Conservation (phyloP, 1,284 basidiomycete species). For the Sphaerobolus stellatus region DNA sequence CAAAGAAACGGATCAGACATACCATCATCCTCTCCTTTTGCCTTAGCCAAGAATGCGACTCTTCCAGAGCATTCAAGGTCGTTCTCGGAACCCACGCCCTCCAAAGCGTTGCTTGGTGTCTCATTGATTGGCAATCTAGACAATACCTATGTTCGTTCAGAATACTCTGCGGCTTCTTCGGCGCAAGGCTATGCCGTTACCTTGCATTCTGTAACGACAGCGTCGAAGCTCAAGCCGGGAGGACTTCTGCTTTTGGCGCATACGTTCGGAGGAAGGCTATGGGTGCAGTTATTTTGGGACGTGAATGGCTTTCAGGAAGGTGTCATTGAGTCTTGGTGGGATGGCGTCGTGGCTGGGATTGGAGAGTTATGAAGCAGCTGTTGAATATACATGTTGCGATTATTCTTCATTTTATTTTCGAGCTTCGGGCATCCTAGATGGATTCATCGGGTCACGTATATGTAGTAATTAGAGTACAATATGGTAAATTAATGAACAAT, state of each 20-base stretch:
- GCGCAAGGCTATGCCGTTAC: no score
- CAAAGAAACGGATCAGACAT: slow-evolving; percentile 21
- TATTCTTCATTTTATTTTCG: no score
- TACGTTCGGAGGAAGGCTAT: slow-evolving; percentile 33
- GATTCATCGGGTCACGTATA: no score
- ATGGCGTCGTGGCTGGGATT: slow-evolving; percentile 21
- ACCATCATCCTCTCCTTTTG: neutral
- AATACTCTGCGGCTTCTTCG: slow-evolving; percentile 22
- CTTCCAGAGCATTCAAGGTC: neutral
- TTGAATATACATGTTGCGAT: no score
- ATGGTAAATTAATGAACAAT: no score
- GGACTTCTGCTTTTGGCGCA: slow-evolving; percentile 37
- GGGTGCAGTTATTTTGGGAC: slow-evolving; percentile 38
- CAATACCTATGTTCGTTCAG: slow-evolving; percentile 31
- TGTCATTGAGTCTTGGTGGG: slow-evolving; percentile 29
- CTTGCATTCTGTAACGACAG: slow-evolving; percentile 35
- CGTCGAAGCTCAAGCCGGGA: slow-evolving; percentile 33
- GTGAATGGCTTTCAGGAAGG: slow-evolving; percentile 32
- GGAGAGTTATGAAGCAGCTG: no score
- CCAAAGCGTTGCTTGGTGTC: slow-evolving; percentile 35
- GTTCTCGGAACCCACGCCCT: slow-evolving; percentile 15
- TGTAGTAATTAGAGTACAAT: no score
- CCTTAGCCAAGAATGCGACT: neutral
- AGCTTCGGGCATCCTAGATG: no score
- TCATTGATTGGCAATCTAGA: slow-evolving; percentile 42